Percentiles rank a stretch among this genome's conserved stretches.
These are phyloP conservation scores for Hysterangium stoloniferum DNA, from an alignment of 768 basidiomycete species.

Conservation along the genomic window DNA sequence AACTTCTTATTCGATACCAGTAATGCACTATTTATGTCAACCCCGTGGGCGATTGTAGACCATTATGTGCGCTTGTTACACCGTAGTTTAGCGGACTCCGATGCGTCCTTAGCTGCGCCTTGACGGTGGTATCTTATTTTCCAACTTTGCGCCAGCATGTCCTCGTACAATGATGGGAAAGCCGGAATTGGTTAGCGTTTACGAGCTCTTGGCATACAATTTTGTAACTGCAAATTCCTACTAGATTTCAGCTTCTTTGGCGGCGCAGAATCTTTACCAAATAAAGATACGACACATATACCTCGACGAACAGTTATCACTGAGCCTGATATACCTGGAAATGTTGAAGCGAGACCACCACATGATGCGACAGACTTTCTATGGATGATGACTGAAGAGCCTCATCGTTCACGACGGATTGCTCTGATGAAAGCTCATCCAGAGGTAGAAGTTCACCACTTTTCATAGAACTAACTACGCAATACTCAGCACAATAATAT, in stretches of 20 bases:
- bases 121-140: no score
- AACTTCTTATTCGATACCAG: no score
- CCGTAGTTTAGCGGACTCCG: no score
- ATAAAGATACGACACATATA: conserved; percentile 32
- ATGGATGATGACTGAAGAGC: conserved; percentile 98
- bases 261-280: conserved; percentile 69
- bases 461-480: not conserved
- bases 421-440: conserved; percentile 94
- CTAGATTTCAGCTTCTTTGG: conserved; percentile 79
- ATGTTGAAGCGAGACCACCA: conserved; percentile 43
- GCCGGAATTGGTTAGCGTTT: no score
- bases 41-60: no score
- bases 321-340: conserved; percentile 28
- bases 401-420: conserved; percentile 80
- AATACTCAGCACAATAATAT: not conserved
- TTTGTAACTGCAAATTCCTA: no score
- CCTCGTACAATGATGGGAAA: no score
- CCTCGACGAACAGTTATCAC: conserved; percentile 44
- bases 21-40: no score
- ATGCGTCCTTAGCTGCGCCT: no score
- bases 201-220: no score
- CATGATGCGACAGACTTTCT: conserved; percentile 83
- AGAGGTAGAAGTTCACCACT: conserved; percentile 42
- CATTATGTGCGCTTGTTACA: no score
- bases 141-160: no score